Evolutionary conservation across 345 rosid species (phyloP).

Genomic region (Cochlearia excelsa): DNA sequence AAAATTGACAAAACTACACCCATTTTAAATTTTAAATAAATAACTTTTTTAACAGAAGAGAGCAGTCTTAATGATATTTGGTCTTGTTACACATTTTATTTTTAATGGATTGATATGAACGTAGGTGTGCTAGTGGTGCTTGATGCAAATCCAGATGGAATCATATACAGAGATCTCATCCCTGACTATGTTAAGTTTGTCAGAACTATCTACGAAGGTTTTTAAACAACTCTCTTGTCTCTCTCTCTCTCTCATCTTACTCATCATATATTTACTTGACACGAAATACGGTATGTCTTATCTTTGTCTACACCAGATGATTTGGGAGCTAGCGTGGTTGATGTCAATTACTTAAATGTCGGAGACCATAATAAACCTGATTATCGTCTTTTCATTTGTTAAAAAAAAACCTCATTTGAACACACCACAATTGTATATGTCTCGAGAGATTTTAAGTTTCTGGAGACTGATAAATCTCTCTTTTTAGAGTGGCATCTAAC

Average conservation of each 20-base stretch:
- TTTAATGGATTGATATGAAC: constrained; percentile 10
- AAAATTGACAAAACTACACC: too few species aligned
- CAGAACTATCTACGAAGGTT: constrained; percentile 93
- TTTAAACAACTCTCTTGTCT: constrained; percentile 30
- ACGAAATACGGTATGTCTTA: neutral
- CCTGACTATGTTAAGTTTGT: constrained; percentile 54
- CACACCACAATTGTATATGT: too few species aligned
- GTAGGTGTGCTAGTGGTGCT: constrained; percentile 77
- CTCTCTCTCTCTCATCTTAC: neutral
- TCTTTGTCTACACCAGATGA: constrained; percentile 45
- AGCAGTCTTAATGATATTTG: too few species aligned
- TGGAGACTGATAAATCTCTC: too few species aligned
- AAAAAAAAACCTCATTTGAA: constrained; percentile 5
- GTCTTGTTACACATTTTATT: neutral
- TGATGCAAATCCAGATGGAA: constrained; percentile 84
- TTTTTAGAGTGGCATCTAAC: too few species aligned
- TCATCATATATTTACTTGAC: neutral
- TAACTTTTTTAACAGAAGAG: too few species aligned
- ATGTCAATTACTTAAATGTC: constrained; percentile 72
- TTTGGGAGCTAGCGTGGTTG: constrained; percentile 55
- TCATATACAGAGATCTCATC: constrained; percentile 73
- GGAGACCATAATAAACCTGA: constrained; percentile 41
- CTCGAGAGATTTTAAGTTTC: too few species aligned
- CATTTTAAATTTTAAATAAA: too few species aligned
- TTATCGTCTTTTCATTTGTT: constrained; percentile 67